Evolutionary conservation across 768 basidiomycete genomes (phyloP), one percentile per base, ranked within the genome.

Genomic region (Tricholoma saponaceum): DNA sequence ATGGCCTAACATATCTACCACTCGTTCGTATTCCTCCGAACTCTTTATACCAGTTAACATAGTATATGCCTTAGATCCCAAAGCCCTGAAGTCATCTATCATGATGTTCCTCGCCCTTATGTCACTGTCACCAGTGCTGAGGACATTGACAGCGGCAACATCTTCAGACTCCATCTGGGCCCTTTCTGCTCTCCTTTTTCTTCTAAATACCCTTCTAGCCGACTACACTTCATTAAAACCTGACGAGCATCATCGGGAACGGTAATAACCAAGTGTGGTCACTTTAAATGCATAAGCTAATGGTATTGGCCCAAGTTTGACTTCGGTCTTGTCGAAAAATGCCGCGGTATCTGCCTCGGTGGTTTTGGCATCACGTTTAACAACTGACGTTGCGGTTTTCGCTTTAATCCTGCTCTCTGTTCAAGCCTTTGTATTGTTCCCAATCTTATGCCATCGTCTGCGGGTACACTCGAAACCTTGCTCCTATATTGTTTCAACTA

Each of bases 81-180:
- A 89, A 67, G 76, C 83, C 1, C 67, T 89, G 60, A 93, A 91
- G 67, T 91, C 92, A 3, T 88, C 89, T 6, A 79, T 98, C 44
- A 78, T 98, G 58, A 89, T 95, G 62, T 91, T 96, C 66, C 81
- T 97, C 22, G 83, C 91, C 6, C 80, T 99, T 58, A 85, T 97
- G 76, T 87, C 94, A 14, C 78, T 98, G 55, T 88, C 95, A 3
- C 97, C 97, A 13, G 90, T 98, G 9, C 76, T 98, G 56, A 84
- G 88, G 66, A 98, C 96, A 5, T 75, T 99, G 66, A 96, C 94
- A 26, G 90, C 92, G 37, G 92, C 95, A 23, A 98, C 95, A 4
- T 97, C 96, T 37, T 91, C 91, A 12, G 97, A 99, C 70, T 94
- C 94, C 26, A 95, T 98, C 62, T 98, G 94, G 94, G 95, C 96